These are phyloP conservation scores for Pelargonium fulgidum DNA, from an alignment of 441 rosid genomes.

Conservation along the genomic window DNA sequence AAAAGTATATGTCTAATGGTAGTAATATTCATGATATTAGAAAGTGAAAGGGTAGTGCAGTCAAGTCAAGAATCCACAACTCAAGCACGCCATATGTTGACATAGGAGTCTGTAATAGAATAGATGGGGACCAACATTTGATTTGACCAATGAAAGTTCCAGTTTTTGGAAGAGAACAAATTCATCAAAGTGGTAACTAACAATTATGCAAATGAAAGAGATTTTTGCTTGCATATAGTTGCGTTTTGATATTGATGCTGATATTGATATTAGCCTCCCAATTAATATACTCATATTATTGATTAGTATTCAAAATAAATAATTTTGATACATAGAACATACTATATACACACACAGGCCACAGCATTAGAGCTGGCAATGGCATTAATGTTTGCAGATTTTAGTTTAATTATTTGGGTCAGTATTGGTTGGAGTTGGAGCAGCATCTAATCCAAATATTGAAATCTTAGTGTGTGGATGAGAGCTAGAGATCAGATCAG, in stretches of 20 bases:
- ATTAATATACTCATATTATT: too few species aligned
- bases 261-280: too few species aligned
- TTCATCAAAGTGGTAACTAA: too few species aligned
- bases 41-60: conserved; percentile 9
- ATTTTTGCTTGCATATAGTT: too few species aligned
- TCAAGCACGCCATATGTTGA: conserved; percentile 8
- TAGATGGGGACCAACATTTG: conserved; percentile 7
- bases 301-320: too few species aligned
- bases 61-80: conserved; percentile 6
- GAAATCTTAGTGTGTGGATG: background rate
- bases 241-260: too few species aligned
- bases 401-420: background rate
- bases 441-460: background rate
- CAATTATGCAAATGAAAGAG: too few species aligned
- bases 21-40: background rate
- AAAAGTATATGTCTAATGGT: background rate
- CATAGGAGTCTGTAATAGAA: conserved; percentile 5
- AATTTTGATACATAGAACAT: background rate
- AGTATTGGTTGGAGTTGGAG: background rate
- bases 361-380: background rate
- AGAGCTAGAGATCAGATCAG: background rate
- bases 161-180: background rate
- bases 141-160: background rate
- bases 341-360: background rate
- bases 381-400: background rate